phyloP scores from a whole-genome alignment of 139 green algal species.

The Diplosphaera chodatii region DNA sequence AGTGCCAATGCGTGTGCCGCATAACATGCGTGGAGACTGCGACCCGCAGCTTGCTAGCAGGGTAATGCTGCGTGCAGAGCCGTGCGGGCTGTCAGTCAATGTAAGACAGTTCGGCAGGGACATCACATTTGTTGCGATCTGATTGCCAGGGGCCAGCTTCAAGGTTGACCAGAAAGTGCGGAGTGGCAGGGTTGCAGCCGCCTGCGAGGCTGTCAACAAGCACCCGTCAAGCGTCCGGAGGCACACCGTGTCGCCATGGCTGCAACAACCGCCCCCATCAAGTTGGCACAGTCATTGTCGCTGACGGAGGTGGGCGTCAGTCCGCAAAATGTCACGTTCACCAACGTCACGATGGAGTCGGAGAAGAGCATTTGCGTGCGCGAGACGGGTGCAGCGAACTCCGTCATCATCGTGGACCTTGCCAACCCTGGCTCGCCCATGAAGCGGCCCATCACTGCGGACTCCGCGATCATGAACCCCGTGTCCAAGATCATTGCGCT shows the following conservation, averaged over 20 bases:
- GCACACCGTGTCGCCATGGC: neutral
- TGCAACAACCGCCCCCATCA: neutral
- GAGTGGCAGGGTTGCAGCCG: too few relatives aligned
- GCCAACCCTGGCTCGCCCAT: conserved; percentile 60
- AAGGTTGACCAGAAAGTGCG: too few relatives aligned
- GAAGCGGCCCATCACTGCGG: conserved; percentile 91
- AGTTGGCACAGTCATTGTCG: neutral
- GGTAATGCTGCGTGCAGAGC: too few relatives aligned
- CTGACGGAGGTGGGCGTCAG: conserved; percentile 83
- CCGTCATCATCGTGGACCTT: conserved; percentile 93
- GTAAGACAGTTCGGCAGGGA: too few relatives aligned
- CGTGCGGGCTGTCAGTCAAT: too few relatives aligned
- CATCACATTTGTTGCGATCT: too few relatives aligned
- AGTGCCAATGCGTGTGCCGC: too few relatives aligned
- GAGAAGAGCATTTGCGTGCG: conserved; percentile 97
- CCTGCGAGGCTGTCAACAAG: neutral
- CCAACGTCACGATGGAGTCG: conserved; percentile 93
- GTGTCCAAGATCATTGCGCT: conserved; percentile 91
- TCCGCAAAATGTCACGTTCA: conserved; percentile 93
- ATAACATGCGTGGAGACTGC: too few relatives aligned
- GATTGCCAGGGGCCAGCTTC: too few relatives aligned
- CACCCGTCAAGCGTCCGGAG: neutral
- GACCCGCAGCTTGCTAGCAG: too few relatives aligned
- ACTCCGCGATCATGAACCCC: conserved; percentile 94
- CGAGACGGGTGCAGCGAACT: conserved; percentile 64